phyloP scores from a whole-genome alignment of 495 filamentous ascomycete genomes.

The Neurospora hispaniola region DNA sequence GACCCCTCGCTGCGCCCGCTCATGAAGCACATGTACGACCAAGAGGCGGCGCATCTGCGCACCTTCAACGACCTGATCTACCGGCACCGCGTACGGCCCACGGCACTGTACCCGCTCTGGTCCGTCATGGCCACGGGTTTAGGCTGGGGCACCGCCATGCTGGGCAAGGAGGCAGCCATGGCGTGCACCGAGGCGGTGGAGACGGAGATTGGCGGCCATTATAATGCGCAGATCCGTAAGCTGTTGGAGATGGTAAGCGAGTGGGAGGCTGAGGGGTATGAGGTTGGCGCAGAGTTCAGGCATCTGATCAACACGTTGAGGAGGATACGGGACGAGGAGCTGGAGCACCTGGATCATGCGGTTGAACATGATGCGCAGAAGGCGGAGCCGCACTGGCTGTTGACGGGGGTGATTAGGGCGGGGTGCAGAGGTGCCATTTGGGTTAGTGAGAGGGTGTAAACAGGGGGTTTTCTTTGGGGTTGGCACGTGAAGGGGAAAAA shows the following conservation, averaged over 20 bases:
- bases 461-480: background rate
- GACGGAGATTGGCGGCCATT: slow-evolving; percentile 94
- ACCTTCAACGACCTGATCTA: slow-evolving; percentile 80
- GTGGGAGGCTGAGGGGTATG: slow-evolving; percentile 55
- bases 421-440: slow-evolving; percentile 90
- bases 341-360: slow-evolving; percentile 94
- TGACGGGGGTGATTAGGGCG: slow-evolving; percentile 78
- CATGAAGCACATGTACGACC: slow-evolving; percentile 97
- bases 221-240: slow-evolving; percentile 79
- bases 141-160: slow-evolving; percentile 79
- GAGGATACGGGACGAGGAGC: slow-evolving; percentile 85
- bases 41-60: slow-evolving; percentile 76
- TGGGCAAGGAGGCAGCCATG: slow-evolving; percentile 94
- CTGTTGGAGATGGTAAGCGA: slow-evolving; percentile 71
- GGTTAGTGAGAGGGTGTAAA: slow-evolving; percentile 71
- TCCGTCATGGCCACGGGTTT: slow-evolving; percentile 69
- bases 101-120: slow-evolving; percentile 91
- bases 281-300: slow-evolving; percentile 66
- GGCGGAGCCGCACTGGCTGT: slow-evolving; percentile 75
- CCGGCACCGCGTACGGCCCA: slow-evolving; percentile 84
- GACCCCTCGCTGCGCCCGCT: slow-evolving; percentile 80
- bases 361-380: slow-evolving; percentile 84
- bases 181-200: slow-evolving; percentile 97
- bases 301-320: slow-evolving; percentile 64
- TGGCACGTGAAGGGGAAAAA: background rate